Conservation (phyloP, 345 rosid genomes). For the Punica granatum region DNA sequence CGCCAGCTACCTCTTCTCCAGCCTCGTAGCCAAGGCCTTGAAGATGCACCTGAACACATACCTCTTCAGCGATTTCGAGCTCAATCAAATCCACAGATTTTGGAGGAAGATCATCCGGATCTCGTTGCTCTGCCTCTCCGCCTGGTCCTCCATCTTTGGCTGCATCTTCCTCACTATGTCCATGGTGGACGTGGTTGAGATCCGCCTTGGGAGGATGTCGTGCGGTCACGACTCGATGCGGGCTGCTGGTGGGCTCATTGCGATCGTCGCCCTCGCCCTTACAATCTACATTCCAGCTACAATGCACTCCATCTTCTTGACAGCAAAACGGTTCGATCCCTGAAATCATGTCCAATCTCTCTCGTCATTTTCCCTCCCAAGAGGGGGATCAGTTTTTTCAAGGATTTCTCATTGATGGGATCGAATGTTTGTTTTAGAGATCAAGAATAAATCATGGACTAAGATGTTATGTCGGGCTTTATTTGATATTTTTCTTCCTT, state of each 20-base stretch:
- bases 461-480: too few relatives aligned
- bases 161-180: constrained; percentile 20
- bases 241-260: constrained; percentile 13
- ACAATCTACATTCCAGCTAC: constrained; percentile 15
- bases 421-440: too few relatives aligned
- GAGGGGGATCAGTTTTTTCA: too few relatives aligned
- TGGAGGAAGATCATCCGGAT: neutral
- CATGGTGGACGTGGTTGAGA: constrained; percentile 26
- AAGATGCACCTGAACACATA: constrained; percentile 2
- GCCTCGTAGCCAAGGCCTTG: constrained; percentile 16
- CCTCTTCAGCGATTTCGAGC: neutral
- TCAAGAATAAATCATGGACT: too few relatives aligned
- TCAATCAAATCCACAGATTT: neutral
- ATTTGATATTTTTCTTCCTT: too few relatives aligned
- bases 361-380: too few relatives aligned
- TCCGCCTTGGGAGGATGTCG: constrained; percentile 21
- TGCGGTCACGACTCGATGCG: constrained; percentile 12
- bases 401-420: too few relatives aligned
- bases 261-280: constrained; percentile 15
- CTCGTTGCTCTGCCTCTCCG: constrained; percentile 10
- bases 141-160: constrained; percentile 17
- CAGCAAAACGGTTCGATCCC: neutral
- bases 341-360: too few relatives aligned
- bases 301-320: neutral
- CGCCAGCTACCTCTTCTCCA: constrained; percentile 28